Evolutionary conservation across 1,139 yeast species (phyloP).

Genomic region (Protomyces pachydermus): DNA sequence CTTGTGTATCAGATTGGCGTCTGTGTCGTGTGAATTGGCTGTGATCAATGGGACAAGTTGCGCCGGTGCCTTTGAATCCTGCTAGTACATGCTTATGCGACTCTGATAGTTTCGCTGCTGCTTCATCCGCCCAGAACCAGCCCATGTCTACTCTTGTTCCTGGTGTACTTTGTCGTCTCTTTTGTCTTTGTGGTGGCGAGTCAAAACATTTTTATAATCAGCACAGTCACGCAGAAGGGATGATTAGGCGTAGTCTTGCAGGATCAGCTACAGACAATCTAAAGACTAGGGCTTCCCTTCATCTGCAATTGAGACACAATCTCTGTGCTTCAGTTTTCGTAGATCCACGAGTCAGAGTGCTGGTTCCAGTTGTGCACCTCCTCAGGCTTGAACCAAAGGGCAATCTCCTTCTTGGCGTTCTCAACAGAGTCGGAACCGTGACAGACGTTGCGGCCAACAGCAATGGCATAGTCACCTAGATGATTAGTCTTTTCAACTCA

Average conservation of each 20-base stretch:
- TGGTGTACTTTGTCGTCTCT: not conserved
- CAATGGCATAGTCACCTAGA: conserved; percentile 54
- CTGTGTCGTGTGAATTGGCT: not conserved
- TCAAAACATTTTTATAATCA: not conserved
- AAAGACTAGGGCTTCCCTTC: not conserved
- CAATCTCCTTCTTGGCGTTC: conserved; percentile 92
- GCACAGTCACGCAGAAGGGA: not conserved
- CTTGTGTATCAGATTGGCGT: not conserved
- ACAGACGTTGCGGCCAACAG: conserved; percentile 98
- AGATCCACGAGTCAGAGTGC: conserved; percentile 21
- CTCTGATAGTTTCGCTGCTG: not conserved
- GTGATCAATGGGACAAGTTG: not conserved
- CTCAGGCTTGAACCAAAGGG: conserved; percentile 96
- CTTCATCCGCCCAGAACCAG: conserved; percentile 19
- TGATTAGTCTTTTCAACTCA: not conserved
- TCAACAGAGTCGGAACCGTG: conserved; percentile 99
- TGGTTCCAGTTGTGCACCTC: conserved; percentile 67
- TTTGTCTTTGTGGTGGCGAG: not conserved
- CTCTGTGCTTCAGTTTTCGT: not conserved
- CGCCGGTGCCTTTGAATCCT: not conserved
- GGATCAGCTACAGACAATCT: not conserved
- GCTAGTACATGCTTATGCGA: not conserved
- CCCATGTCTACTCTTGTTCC: conserved; percentile 1
- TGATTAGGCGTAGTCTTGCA: not conserved
- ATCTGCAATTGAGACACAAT: too few relatives aligned